Conservation (phyloP, 345 rosid species). For the Pistacia vera region DNA sequence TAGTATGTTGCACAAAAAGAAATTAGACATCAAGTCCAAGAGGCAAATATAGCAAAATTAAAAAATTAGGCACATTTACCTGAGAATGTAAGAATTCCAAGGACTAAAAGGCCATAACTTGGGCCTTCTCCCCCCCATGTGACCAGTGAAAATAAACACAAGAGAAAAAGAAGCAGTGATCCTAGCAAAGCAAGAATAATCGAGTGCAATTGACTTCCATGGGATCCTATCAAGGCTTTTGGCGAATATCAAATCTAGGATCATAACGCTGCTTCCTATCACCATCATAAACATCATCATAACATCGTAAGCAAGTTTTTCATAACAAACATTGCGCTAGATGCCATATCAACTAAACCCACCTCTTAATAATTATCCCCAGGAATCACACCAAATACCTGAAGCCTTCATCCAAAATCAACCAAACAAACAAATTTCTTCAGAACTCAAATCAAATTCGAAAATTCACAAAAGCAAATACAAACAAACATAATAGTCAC, state of each 20-base stretch:
- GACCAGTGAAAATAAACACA: slow-evolving; percentile 74
- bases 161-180: slow-evolving; percentile 61
- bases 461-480: not conserved
- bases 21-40: not conserved
- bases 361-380: not conserved
- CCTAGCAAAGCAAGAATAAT: slow-evolving; percentile 70
- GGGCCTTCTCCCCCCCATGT: slow-evolving; percentile 87
- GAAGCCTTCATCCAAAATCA: not conserved
- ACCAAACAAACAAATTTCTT: not conserved
- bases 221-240: slow-evolving; percentile 65
- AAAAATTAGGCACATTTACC: slow-evolving; percentile 40
- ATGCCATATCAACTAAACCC: slow-evolving; percentile 47
- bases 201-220: slow-evolving; percentile 81
- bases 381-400: not conserved
- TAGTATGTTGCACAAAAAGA: not conserved
- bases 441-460: not conserved
- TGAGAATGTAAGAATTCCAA: slow-evolving; percentile 80
- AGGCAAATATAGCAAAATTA: not conserved
- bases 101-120: slow-evolving; percentile 78
- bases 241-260: slow-evolving; percentile 77
- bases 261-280: slow-evolving; percentile 39
- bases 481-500: not conserved
- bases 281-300: slow-evolving; percentile 39
- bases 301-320: slow-evolving; percentile 59
- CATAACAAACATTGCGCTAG: slow-evolving; percentile 47